phyloP scores from a whole-genome alignment of 176 grass and related monocot genomes.

The Avena eriantha region DNA sequence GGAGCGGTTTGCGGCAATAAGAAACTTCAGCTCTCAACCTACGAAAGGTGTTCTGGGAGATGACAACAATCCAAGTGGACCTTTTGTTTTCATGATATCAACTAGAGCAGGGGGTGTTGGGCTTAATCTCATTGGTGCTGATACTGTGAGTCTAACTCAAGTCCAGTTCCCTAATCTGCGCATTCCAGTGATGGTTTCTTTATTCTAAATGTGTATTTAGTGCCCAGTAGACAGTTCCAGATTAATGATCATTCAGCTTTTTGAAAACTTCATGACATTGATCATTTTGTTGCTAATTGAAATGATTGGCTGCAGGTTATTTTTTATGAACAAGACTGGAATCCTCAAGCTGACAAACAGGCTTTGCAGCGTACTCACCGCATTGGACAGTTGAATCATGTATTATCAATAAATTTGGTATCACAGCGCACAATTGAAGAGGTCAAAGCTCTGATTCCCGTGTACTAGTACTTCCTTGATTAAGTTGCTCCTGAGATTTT shows the following conservation, averaged over 20 bases:
- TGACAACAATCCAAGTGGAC: conserved; percentile 57
- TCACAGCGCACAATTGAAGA: conserved; percentile 89
- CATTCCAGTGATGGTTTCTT: conserved; percentile 26
- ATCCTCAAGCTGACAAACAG: conserved; percentile 96
- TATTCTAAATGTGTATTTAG: conserved; percentile 30
- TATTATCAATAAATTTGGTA: conserved; percentile 91
- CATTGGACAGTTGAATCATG: conserved; percentile 95
- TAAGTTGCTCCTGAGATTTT: conserved; percentile 32
- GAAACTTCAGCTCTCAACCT: conserved; percentile 75
- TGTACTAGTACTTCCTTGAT: conserved; percentile 12
- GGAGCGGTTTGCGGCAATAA: conserved; percentile 94
- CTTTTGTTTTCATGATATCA: conserved; percentile 99
- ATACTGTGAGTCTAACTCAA: conserved; percentile 85
- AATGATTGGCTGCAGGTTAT: conserved; percentile 69
- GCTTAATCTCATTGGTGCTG: conserved; percentile 96
- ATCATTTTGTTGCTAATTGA: conserved; percentile 29
- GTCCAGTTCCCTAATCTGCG: conserved; percentile 9
- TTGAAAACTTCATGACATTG: conserved; percentile 36
- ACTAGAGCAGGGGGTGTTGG: conserved; percentile 96
- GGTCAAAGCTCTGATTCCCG: conserved; percentile 52
- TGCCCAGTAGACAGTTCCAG: conserved; percentile 3
- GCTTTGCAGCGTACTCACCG: conserved; percentile 94
- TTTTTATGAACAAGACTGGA: conserved; percentile 99
- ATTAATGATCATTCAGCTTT: conserved; percentile 32
- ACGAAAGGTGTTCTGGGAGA: conserved; percentile 47